phyloP scores from a whole-genome alignment of 2,329 filamentous ascomycete genomes.

The Magnaporthiopsis incrustans region DNA sequence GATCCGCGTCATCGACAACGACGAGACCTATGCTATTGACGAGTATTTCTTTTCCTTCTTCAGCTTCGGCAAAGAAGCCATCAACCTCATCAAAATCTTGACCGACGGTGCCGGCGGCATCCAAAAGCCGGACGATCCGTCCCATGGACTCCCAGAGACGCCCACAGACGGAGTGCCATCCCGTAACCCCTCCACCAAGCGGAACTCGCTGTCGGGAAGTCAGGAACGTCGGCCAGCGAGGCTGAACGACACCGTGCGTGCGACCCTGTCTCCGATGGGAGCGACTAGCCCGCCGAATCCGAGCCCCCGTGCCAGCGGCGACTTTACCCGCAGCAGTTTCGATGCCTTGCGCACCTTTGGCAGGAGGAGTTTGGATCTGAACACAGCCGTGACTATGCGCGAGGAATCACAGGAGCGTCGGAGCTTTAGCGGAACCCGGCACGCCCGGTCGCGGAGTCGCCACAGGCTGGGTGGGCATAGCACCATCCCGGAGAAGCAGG shows the following conservation, averaged over 20 bases:
- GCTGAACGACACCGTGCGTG: slow-evolving; percentile 50
- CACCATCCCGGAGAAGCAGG: slow-evolving; percentile 37
- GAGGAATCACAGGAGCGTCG: slow-evolving; percentile 38
- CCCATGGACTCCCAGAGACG: background rate
- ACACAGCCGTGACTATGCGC: slow-evolving; percentile 25
- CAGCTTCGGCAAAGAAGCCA: slow-evolving; percentile 72
- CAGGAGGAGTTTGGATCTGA: slow-evolving; percentile 45
- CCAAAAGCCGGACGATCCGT: slow-evolving; percentile 20
- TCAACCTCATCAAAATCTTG: slow-evolving; percentile 66
- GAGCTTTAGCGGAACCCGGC: slow-evolving; percentile 54
- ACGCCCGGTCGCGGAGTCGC: slow-evolving; percentile 39
- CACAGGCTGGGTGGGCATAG: slow-evolving; percentile 28
- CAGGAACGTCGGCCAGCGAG: slow-evolving; percentile 22
- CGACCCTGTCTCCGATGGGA: slow-evolving; percentile 49
- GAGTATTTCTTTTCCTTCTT: slow-evolving; percentile 99
- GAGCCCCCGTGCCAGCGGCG: slow-evolving; percentile 48
- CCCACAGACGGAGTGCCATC: slow-evolving; percentile 10
- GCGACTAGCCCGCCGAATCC: slow-evolving; percentile 31
- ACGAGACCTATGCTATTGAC: slow-evolving; percentile 90
- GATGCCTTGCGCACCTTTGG: slow-evolving; percentile 41
- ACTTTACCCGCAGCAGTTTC: slow-evolving; percentile 44
- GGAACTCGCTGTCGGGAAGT: slow-evolving; percentile 13
- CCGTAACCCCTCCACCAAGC: slow-evolving; percentile 11
- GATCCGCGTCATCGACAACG: slow-evolving; percentile 84
- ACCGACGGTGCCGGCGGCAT: slow-evolving; percentile 53